phyloP scores from a whole-genome alignment of 192 early-diverging fungal species.

The Entophlyctis helioformis region DNA sequence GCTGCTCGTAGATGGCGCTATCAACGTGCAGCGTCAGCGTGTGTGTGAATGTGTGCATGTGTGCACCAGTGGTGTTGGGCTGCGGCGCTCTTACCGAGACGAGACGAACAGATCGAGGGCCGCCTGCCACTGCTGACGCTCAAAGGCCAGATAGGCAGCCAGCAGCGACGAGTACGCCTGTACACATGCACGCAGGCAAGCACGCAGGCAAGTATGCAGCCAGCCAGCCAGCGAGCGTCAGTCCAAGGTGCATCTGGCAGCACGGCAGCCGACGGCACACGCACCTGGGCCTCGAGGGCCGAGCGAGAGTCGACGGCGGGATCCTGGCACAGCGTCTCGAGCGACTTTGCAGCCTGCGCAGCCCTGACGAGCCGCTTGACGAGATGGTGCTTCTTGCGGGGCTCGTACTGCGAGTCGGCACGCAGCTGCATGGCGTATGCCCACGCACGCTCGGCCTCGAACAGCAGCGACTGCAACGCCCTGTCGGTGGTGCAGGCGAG shows the following conservation, averaged over 20 bases:
- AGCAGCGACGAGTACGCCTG: constrained; percentile 59
- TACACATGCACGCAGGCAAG: too few relatives aligned
- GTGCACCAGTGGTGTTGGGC: too few relatives aligned
- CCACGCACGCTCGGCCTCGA: constrained; percentile 65
- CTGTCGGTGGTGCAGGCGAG: not conserved
- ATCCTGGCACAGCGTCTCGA: constrained; percentile 14
- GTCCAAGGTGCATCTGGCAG: too few relatives aligned
- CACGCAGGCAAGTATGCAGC: too few relatives aligned
- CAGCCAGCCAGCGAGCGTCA: not conserved
- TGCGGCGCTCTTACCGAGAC: constrained; percentile 29
- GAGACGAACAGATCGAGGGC: constrained; percentile 50
- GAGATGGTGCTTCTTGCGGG: constrained; percentile 54
- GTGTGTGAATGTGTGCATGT: too few relatives aligned
- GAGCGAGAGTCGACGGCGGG: constrained; percentile 37
- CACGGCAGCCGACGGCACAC: too few relatives aligned
- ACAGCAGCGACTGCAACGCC: constrained; percentile 35
- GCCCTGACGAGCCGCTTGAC: constrained; percentile 53
- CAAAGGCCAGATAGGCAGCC: constrained; percentile 52
- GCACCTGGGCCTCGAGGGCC: constrained; percentile 42
- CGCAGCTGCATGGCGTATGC: constrained; percentile 70
- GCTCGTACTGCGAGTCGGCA: constrained; percentile 40
- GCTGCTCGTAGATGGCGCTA: constrained; percentile 56
- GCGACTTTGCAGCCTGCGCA: constrained; percentile 27
- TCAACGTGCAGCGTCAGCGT: not conserved
- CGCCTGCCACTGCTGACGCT: constrained; percentile 55